phyloP scores from a whole-genome alignment of 2,329 filamentous ascomycete genomes.

The Aphanoascus verrucosus region DNA sequence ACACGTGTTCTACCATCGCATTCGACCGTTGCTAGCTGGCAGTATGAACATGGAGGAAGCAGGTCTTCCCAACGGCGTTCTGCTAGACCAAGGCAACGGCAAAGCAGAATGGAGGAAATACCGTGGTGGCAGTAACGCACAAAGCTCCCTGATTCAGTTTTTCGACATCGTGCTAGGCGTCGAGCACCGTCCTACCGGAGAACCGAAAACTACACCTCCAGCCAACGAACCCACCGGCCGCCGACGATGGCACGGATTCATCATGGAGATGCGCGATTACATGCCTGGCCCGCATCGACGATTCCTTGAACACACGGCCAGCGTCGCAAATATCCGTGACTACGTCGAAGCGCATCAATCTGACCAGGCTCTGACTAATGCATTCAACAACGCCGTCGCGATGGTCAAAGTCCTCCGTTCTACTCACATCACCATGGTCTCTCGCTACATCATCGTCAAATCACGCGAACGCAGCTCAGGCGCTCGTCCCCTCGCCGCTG shows the following conservation, averaged over 20 bases:
- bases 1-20: conserved; percentile 87
- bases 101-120: conserved; percentile 66
- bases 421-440: conserved; percentile 93
- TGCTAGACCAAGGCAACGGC: conserved; percentile 72
- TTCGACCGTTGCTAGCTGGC: conserved; percentile 89
- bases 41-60: conserved; percentile 97
- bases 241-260: conserved; percentile 69
- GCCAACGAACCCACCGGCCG: conserved; percentile 22
- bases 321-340: conserved; percentile 74
- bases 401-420: conserved; percentile 72
- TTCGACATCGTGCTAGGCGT: conserved; percentile 88
- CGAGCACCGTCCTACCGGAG: conserved; percentile 80
- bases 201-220: conserved; percentile 33
- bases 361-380: conserved; percentile 59
- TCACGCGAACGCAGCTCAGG: conserved; percentile 62
- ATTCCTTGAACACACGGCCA: conserved; percentile 70
- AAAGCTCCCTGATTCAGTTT: conserved; percentile 94
- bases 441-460: conserved; percentile 86
- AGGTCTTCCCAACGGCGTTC: conserved; percentile 72
- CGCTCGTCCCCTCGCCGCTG: conserved; percentile 32
- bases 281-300: conserved; percentile 90
- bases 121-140: conserved; percentile 88
- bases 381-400: conserved; percentile 82
- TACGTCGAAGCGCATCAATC: conserved; percentile 57
- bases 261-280: conserved; percentile 91